Percentiles rank a stretch among this genome's conserved stretches.
Evolutionary conservation across 2,329 filamentous ascomycete species (phyloP).

Genomic region (Zopfia rhizophila): DNA sequence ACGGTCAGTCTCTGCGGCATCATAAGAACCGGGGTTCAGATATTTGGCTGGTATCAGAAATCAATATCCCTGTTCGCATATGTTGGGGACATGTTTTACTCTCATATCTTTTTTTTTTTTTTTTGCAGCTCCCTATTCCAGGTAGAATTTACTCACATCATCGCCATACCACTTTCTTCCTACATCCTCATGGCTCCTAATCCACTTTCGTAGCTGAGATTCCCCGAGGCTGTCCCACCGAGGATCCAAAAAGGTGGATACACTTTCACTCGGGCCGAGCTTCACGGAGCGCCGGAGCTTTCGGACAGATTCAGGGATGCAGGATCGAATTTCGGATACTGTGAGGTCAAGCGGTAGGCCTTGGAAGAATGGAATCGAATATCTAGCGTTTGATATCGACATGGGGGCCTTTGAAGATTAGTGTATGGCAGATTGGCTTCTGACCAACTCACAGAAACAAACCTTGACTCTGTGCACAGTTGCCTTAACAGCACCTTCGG

Average conservation of each 20-base stretch:
- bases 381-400: conserved; percentile 38
- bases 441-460: conserved; percentile 41
- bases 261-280: neutral
- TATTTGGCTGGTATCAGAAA: too few species aligned
- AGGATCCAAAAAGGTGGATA: conserved; percentile 24
- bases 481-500: conserved; percentile 64
- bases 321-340: conserved; percentile 21
- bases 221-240: conserved; percentile 46
- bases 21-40: too few species aligned
- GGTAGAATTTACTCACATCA: conserved; percentile 14
- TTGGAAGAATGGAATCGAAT: conserved; percentile 53
- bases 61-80: too few species aligned
- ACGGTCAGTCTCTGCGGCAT: too few species aligned
- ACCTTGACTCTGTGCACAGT: conserved; percentile 57
- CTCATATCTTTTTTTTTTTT: too few species aligned
- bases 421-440: conserved; percentile 68
- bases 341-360: conserved; percentile 45
- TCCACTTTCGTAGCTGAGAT: conserved; percentile 53
- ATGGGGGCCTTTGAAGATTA: conserved; percentile 44
- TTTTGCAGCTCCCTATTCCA: too few species aligned
- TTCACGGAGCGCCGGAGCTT: conserved; percentile 18
- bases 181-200: conserved; percentile 43
- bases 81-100: too few species aligned
- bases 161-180: conserved; percentile 50
- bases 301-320: conserved; percentile 23